Conservation (phyloP, 1,284 basidiomycete species). For the Melanopsichium pennsylvanicum region DNA sequence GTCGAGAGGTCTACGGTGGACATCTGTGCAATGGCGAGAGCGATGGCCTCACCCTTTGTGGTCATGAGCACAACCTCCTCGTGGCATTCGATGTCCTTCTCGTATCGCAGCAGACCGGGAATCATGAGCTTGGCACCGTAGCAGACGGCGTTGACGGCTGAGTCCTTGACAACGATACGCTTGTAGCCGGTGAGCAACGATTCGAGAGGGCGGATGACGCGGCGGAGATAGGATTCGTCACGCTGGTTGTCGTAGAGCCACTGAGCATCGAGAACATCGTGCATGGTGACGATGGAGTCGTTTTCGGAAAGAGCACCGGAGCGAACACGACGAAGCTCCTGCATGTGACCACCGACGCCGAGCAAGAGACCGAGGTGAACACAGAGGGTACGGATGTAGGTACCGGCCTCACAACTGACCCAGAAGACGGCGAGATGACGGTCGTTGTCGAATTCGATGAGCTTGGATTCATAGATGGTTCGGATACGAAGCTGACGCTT, state of each 20-base stretch:
- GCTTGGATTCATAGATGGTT: constrained; percentile 94
- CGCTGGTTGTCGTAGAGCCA: constrained; percentile 99
- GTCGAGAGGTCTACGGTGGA: constrained; percentile 97
- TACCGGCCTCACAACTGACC: constrained; percentile 98
- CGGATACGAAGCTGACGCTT: constrained; percentile 98
- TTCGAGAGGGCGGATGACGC: constrained; percentile 93
- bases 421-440: constrained; percentile 96
- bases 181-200: constrained; percentile 94
- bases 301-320: constrained; percentile 96
- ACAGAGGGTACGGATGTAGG: constrained; percentile 97
- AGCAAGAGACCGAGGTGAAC: constrained; percentile 94
- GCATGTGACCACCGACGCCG: constrained; percentile 99
- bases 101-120: constrained; percentile 95
- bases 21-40: constrained; percentile 82
- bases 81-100: constrained; percentile 90
- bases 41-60: constrained; percentile 99
- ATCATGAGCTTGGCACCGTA: constrained; percentile 99
- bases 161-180: constrained; percentile 98
- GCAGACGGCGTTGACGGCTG: constrained; percentile 98
- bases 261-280: constrained; percentile 98
- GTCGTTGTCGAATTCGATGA: constrained; percentile 97
- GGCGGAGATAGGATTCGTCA: constrained; percentile 95
- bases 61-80: constrained; percentile 99
- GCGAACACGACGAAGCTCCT: constrained; percentile 92
- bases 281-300: constrained; percentile 99